Base-by-base conservation (phyloP, 345 rosid genomes). In the Eucalyptus erythrocorys region DNA sequence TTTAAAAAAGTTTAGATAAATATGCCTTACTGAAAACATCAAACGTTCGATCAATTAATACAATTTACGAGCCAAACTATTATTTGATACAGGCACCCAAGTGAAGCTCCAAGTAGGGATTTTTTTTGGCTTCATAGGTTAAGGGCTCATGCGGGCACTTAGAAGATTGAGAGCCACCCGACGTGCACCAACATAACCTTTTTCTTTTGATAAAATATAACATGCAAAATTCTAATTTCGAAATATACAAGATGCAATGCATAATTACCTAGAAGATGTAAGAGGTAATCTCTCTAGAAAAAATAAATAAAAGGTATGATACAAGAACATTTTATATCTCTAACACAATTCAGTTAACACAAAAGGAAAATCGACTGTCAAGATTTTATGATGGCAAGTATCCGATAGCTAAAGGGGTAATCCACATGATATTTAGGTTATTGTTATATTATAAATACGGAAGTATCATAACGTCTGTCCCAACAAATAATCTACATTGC, bases 111-210 rank as follows among this genome's bases (percentile, higher is more conserved):
- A 59, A 59, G 66, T 3, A 59, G 66, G 66, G 66, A 10, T 27
- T 57, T 26, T 10, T 57, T 57, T 15, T 26, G 14, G 30, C 30
- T 55, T 55, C 30, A 5, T 9, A 9, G 13, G 66, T 26, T 57
- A 11, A 11, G n/a, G 13, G 13, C 6, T 0, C 68, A 12, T 59
- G 0, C 13, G 30, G 66, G 0, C 32, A 59, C n/a, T 30, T 11
- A 59, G 66, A 27, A 59, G n/a, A 59, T 13, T 11, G 64, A 0
- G n/a, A 59, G 66, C 66, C 66, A 57, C 64, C 66, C 19, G 64
- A 57, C 64, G 3, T 57, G n/a, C 68, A 59, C 15, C 32, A 13
- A 59, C 32, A 59, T 59, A 59, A 27, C 30, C 7, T 59, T 59
- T 59, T 59, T 16, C 68, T 59, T 27, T 59, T 59, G 68, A 27